Percentiles rank a stretch among this genome's conserved stretches.
These are phyloP conservation scores for Pythium sukuiense DNA, from an alignment of 352 stramenopile genomes.

Conservation along the genomic window DNA sequence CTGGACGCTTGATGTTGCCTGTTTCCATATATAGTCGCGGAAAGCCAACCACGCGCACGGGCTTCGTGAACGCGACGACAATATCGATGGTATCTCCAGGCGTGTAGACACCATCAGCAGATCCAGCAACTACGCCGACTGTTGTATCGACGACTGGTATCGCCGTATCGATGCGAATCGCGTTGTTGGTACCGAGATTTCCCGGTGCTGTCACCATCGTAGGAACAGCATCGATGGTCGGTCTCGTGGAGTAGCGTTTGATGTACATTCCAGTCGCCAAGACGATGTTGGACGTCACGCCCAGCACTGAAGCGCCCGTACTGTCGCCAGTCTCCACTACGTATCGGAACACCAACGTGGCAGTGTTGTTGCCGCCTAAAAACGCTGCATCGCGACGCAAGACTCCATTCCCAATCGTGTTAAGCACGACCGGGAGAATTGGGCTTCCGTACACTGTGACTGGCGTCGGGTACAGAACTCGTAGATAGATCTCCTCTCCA, in stretches of 20 bases:
- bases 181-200: slow-evolving; percentile 57
- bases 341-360: slow-evolving; percentile 69
- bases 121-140: slow-evolving; percentile 54
- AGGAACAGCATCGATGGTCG: slow-evolving; percentile 54
- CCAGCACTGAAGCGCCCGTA: slow-evolving; percentile 34
- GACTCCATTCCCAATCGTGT: slow-evolving; percentile 38
- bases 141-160: slow-evolving; percentile 51
- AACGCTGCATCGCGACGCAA: slow-evolving; percentile 44
- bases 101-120: slow-evolving; percentile 59
- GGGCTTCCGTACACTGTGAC: slow-evolving; percentile 69
- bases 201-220: slow-evolving; percentile 45
- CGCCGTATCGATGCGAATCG: slow-evolving; percentile 64
- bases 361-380: slow-evolving; percentile 65
- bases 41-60: slow-evolving; percentile 63
- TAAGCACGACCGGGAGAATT: slow-evolving; percentile 47
- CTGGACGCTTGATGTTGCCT: slow-evolving; percentile 61
- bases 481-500: slow-evolving; percentile 61
- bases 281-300: slow-evolving; percentile 56
- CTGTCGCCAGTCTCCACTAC: slow-evolving; percentile 60
- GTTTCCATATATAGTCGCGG: slow-evolving; percentile 76
- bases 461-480: slow-evolving; percentile 56
- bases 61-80: slow-evolving; percentile 73
- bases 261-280: slow-evolving; percentile 61
- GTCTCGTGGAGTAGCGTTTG: slow-evolving; percentile 66
- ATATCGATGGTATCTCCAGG: slow-evolving; percentile 68